Percentiles rank a stretch among this genome's conserved stretches.
Evolutionary conservation across 83 land plant species (phyloP).

Genomic region (Isoetes engelmannii): DNA sequence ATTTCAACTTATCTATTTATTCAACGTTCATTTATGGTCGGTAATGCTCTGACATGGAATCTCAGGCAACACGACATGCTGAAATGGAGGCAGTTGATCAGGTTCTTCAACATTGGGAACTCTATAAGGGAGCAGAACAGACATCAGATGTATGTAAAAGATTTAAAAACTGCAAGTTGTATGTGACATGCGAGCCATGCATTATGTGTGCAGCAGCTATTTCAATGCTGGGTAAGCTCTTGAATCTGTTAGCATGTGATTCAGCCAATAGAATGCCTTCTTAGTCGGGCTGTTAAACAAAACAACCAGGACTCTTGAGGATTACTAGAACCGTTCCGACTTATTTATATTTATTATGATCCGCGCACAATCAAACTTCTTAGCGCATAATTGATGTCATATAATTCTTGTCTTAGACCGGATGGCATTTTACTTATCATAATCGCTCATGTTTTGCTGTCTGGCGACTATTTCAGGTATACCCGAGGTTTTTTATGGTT

Average conservation of each 20-base stretch:
- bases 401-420: no score
- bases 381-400: no score
- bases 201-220: slow-evolving; percentile 95
- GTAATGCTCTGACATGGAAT: background rate
- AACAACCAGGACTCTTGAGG: no score
- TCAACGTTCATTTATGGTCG: background rate
- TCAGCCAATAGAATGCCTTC: no score
- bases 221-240: slow-evolving; percentile 59
- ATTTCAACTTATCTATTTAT: background rate
- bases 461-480: slow-evolving; percentile 38
- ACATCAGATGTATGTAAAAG: slow-evolving; percentile 31
- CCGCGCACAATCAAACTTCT: no score
- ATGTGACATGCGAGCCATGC: slow-evolving; percentile 97
- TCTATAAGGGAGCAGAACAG: slow-evolving; percentile 7
- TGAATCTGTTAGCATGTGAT: background rate
- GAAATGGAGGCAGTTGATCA: slow-evolving; percentile 97
- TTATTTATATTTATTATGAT: no score
- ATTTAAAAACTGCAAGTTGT: slow-evolving; percentile 61
- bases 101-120: slow-evolving; percentile 46
- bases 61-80: slow-evolving; percentile 90
- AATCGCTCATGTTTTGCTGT: no score
- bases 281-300: no score
- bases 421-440: no score
- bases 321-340: no score
- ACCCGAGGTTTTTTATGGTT: slow-evolving; percentile 75